Evolutionary conservation across 345 rosid genomes (phyloP).

Genomic region (Alliaria petiolata): DNA sequence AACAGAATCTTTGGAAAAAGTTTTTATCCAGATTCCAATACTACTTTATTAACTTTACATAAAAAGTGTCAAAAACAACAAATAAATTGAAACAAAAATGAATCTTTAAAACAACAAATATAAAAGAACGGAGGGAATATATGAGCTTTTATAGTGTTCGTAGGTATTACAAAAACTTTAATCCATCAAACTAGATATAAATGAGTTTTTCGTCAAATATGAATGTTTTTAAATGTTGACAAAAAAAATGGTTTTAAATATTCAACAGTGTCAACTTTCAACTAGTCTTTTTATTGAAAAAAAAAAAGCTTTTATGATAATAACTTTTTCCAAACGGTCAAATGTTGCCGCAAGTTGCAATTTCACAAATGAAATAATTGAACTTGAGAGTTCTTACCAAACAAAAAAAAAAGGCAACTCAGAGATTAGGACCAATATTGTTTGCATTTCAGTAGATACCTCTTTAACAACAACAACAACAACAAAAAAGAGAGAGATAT

Average conservation of each 20-base stretch:
- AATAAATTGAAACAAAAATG: no score
- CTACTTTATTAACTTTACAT: no score
- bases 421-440: conserved; percentile 7
- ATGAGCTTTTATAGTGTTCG: not conserved
- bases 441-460: not conserved
- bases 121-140: no score
- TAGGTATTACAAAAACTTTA: not conserved
- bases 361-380: not conserved
- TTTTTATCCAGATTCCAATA: no score
- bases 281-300: not conserved
- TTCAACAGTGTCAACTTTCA: not conserved
- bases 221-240: not conserved
- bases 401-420: not conserved
- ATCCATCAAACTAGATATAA: not conserved
- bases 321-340: conserved; percentile 19
- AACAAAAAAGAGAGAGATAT: no score
- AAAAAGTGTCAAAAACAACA: no score
- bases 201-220: not conserved
- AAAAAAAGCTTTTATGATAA: not conserved
- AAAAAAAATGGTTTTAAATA: not conserved
- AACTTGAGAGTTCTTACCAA: not conserved
- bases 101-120: no score
- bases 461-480: no score
- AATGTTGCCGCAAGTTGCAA: not conserved
- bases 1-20: no score